Base-by-base conservation (phyloP, 768 basidiomycete genomes). In the Kwoniella sp. region DNA sequence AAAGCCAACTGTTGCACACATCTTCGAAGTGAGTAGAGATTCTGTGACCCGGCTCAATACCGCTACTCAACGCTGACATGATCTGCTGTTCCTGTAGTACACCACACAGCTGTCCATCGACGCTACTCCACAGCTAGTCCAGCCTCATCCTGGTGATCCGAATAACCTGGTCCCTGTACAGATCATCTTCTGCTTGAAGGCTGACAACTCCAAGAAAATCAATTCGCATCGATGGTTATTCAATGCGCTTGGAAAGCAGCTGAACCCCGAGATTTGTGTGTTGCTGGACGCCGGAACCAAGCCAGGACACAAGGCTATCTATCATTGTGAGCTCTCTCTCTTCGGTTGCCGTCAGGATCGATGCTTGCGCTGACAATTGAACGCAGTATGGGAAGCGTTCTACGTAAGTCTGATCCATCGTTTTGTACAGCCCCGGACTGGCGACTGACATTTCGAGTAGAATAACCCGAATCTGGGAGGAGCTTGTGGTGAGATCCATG, bases 71-170 rank as follows among this genome's bases (percentile, higher is more conserved):
- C 5, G 17, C 22, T 49, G 48, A 26, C 25, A 49, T 49, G 22
- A 24, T 22, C 10, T 10, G 44, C 24, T 25, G 53, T 25, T 55
- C 13, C 21, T 10, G 46, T 68, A 96, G 91, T 99, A 97, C 80
- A 98, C 95, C 1, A 97, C 94, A 0, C 92, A 96, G 78, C 84
- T 99, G 22, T 95, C 92, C 0, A 88, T 99, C 68, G 94, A 95
- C 70, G 82, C 92, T 1, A 88, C 88, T 1, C 94, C 94, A 0
- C 90, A 91, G 73, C 85, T 97, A 37, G 89, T 97, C 52, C 87
- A 93, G 25, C 95, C 96, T 40, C 90, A 91, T 73, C 85, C 87
- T 13, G 89, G 91, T 36, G 92, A 96, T 72, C 86, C 90, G 19
- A 91, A 92, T 82, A 96, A 96, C 78, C 81, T 97, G 30, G 36